Evolutionary conservation across 2,329 filamentous ascomycete genomes (phyloP).

Genomic region (Fonsecaea multimorphosa): DNA sequence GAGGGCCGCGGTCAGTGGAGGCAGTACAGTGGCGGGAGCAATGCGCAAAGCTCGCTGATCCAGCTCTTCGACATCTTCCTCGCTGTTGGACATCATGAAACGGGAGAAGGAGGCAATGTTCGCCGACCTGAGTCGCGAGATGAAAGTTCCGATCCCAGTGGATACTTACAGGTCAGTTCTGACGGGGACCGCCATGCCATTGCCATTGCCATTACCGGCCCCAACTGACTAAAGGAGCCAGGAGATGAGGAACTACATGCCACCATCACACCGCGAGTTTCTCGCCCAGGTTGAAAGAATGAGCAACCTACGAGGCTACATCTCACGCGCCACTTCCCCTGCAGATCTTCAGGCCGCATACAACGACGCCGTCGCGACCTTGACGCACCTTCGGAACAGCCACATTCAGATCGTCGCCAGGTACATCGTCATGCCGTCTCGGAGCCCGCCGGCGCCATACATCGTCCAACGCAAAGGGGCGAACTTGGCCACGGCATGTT

Average conservation of each 20-base stretch:
- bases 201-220: too few species aligned
- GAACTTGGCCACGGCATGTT: slow-evolving; percentile 56
- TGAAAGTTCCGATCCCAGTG: slow-evolving; percentile 30
- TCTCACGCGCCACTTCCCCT: slow-evolving; percentile 45
- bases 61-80: slow-evolving; percentile 62
- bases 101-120: slow-evolving; percentile 43
- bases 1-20: slow-evolving; percentile 56
- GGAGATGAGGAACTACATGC: slow-evolving; percentile 64
- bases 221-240: slow-evolving; percentile 38
- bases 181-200: not conserved
- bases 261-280: slow-evolving; percentile 59
- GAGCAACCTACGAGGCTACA: slow-evolving; percentile 55
- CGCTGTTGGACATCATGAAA: slow-evolving; percentile 55
- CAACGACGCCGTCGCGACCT: slow-evolving; percentile 29
- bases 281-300: slow-evolving; percentile 53
- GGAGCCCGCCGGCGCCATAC: slow-evolving; percentile 33
- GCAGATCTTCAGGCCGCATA: slow-evolving; percentile 41
- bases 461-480: slow-evolving; percentile 36
- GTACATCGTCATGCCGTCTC: slow-evolving; percentile 58
- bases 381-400: slow-evolving; percentile 57
- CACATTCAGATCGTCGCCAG: slow-evolving; percentile 61
- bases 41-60: slow-evolving; percentile 61
- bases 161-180: slow-evolving; percentile 44
- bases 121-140: slow-evolving; percentile 30
- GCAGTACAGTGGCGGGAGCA: slow-evolving; percentile 61